Conservation (phyloP, 2,329 filamentous ascomycete genomes). For the Fusarium odoratissimum region DNA sequence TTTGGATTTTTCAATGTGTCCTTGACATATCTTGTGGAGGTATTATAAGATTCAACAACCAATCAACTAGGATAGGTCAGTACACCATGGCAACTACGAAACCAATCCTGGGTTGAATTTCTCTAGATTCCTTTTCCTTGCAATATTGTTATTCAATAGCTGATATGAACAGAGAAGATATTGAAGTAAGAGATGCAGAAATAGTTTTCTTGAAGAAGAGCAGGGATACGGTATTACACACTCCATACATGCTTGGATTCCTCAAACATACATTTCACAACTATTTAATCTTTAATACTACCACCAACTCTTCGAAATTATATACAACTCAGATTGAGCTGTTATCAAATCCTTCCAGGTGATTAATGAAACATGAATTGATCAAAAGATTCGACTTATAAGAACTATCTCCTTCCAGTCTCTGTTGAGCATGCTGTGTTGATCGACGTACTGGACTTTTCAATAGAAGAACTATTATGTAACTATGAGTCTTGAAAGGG, state of each 20-base stretch:
- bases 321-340: fast-evolving
- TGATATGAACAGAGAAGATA: not conserved
- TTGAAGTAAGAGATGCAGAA: not conserved
- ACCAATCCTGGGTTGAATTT: not conserved
- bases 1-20: too few species aligned
- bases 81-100: not conserved
- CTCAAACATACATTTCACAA: too few species aligned
- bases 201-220: not conserved
- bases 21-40: not conserved
- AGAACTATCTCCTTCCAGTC: not conserved
- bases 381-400: not conserved
- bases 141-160: too few species aligned
- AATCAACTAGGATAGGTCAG: not conserved
- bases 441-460: not conserved
- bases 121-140: not conserved
- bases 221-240: not conserved
- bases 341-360: fast-evolving
- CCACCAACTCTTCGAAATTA: not conserved
- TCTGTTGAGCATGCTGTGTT: not conserved
- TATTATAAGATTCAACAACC: not conserved
- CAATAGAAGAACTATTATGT: too few species aligned
- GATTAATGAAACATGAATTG: not conserved
- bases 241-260: too few species aligned
- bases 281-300: not conserved
- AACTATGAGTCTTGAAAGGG: too few species aligned